phyloP scores from a whole-genome alignment of 1,284 basidiomycete species.

The Meira miltonrushii region DNA sequence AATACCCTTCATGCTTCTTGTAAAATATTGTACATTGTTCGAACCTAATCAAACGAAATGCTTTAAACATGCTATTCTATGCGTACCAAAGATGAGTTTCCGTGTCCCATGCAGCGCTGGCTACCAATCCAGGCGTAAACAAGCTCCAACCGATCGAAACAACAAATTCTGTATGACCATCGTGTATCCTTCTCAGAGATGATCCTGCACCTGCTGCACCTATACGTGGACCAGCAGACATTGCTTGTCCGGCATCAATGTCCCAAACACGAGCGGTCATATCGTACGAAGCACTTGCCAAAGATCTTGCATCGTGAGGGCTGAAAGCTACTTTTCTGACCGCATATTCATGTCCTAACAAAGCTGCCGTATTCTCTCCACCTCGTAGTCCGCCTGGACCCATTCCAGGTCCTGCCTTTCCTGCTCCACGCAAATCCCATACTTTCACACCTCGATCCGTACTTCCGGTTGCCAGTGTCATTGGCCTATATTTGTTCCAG shows the following conservation, averaged over 20 bases:
- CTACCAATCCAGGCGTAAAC: constrained; percentile 76
- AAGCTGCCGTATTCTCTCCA: constrained; percentile 24
- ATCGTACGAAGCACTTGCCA: constrained; percentile 85
- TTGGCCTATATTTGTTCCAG: constrained; percentile 86
- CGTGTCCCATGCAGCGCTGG: constrained; percentile 85
- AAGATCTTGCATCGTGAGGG: constrained; percentile 66
- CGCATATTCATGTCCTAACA: constrained; percentile 56
- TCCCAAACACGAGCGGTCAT: constrained; percentile 85
- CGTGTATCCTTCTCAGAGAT: constrained; percentile 61
- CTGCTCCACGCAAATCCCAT: constrained; percentile 62
- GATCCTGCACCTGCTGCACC: constrained; percentile 41
- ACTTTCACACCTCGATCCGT: constrained; percentile 74
- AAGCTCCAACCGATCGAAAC: constrained; percentile 77
- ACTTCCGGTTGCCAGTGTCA: constrained; percentile 70
- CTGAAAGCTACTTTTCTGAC: constrained; percentile 56
- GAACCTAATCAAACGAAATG: too few relatives aligned
- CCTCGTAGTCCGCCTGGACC: constrained; percentile 6
- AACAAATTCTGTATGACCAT: constrained; percentile 89
- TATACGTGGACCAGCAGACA: constrained; percentile 42
- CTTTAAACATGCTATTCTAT: not conserved
- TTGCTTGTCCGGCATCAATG: constrained; percentile 25
- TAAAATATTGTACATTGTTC: too few relatives aligned
- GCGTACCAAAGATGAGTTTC: constrained; percentile 65
- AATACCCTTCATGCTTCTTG: too few relatives aligned
- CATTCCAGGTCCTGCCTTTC: not conserved